These are phyloP conservation scores for Agrostemma githago DNA, from an alignment of 148 eudicot species.

Conservation along the genomic window DNA sequence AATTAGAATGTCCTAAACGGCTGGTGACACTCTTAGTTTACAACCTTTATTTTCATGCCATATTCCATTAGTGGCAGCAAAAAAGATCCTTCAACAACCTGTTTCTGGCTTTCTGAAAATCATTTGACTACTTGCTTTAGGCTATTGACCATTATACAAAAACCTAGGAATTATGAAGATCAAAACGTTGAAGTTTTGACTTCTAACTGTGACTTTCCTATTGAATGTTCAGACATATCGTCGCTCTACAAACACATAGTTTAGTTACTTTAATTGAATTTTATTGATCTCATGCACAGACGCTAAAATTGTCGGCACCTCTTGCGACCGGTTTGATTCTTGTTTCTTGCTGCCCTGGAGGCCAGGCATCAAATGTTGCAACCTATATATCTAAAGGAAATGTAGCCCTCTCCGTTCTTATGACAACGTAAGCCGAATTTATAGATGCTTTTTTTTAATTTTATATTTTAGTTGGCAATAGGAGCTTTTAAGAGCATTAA, in stretches of 20 bases:
- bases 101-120: not conserved
- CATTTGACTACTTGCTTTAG: not conserved
- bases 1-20: not conserved
- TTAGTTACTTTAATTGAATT: slow-evolving; percentile 16
- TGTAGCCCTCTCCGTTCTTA: slow-evolving; percentile 98
- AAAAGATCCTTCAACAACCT: not conserved
- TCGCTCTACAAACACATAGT: not conserved
- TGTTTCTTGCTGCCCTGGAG: slow-evolving; percentile 99
- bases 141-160: not conserved
- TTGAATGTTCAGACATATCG: not conserved
- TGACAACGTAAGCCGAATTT: slow-evolving; percentile 86
- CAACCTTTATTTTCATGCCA: not conserved
- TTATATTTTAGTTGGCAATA: not conserved
- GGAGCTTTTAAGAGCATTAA: slow-evolving; percentile 9
- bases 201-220: not conserved
- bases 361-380: slow-evolving; percentile 99
- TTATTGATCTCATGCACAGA: slow-evolving; percentile 39
- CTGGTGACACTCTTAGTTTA: not conserved
- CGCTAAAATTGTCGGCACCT: slow-evolving; percentile 86
- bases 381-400: slow-evolving; percentile 97
- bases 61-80: not conserved
- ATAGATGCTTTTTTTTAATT: not conserved
- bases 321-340: slow-evolving; percentile 97
- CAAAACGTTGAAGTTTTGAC: not conserved
- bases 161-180: not conserved